Conservation (phyloP, 1,284 basidiomycete species). For the Irpex rosettiformis region DNA sequence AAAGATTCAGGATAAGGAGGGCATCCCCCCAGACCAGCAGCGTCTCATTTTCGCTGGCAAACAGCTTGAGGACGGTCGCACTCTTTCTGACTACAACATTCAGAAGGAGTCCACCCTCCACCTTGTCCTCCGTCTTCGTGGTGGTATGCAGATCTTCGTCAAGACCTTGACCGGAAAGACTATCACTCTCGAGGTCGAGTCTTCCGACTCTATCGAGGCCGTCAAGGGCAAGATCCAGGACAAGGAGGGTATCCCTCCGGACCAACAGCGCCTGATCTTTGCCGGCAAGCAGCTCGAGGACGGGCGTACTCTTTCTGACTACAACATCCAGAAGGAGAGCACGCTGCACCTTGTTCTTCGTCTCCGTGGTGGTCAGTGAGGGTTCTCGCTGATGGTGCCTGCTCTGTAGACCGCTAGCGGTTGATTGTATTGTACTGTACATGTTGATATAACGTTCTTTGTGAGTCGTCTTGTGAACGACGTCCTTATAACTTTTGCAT, state of each 20-base stretch:
- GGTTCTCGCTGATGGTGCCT: not conserved
- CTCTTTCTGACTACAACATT: conserved; percentile 22
- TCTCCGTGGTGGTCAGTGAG: conserved; percentile 65
- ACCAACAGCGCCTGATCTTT: no score
- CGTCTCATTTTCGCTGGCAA: conserved; percentile 21
- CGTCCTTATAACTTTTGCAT: no score
- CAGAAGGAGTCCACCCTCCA: conserved; percentile 23
- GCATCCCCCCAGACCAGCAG: conserved; percentile 22
- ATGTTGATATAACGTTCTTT: not conserved
- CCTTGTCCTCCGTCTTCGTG: conserved; percentile 57
- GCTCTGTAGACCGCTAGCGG: no score
- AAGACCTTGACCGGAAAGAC: conserved; percentile 59
- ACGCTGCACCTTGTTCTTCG: conserved; percentile 61
- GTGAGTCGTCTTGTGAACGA: conserved; percentile 3
- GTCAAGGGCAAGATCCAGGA: no score
- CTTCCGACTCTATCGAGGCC: no score
- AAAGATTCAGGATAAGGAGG: conserved; percentile 23
- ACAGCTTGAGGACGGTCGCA: conserved; percentile 21
- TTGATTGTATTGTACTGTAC: conserved; percentile 4
- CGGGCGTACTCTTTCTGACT: no score
- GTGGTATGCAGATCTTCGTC: conserved; percentile 74
- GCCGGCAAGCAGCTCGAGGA: no score
- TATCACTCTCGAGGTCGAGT: conserved; percentile 48
- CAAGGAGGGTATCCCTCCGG: no score
- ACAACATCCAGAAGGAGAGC: conserved; percentile 18